Conservation (phyloP, 108 stramenopile genomes). For the Nitzschia sp. region DNA sequence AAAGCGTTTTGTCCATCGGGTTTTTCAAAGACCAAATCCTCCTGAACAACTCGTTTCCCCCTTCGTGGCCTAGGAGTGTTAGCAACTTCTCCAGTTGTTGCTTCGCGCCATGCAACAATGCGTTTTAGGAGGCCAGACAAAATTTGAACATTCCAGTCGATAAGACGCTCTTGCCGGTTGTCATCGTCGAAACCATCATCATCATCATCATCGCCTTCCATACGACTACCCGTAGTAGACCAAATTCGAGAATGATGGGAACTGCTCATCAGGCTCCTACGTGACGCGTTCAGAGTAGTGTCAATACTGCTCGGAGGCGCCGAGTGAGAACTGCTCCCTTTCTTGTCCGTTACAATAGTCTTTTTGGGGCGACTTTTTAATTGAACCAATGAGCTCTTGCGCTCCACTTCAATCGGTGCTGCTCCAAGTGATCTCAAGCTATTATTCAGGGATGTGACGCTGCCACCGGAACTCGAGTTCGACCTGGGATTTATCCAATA, state of each 20-base stretch:
- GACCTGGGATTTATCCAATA: slow-evolving; percentile 20
- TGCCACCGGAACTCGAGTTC: neutral
- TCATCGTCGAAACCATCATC: slow-evolving; percentile 1
- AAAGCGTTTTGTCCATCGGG: neutral
- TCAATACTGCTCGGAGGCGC: neutral
- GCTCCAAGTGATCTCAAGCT: neutral
- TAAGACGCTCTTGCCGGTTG: slow-evolving; percentile 12
- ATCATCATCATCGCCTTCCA: neutral
- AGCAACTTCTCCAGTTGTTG: neutral
- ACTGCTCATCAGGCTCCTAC: neutral
- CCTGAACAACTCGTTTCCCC: neutral
- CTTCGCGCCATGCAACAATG: slow-evolving; percentile 13
- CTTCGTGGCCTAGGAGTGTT: neutral
- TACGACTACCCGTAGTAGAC: neutral
- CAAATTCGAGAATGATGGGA: slow-evolving; percentile 17
- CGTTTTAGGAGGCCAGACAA: slow-evolving; percentile 12
- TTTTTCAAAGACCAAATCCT: neutral
- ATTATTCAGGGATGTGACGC: neutral
- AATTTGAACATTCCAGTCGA: slow-evolving; percentile 33
- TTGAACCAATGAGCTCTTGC: neutral
- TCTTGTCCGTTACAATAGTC: neutral
- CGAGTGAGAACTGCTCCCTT: neutral
- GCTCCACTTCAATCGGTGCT: neutral
- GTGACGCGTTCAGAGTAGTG: neutral
- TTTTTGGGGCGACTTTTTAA: slow-evolving; percentile 13